These are phyloP conservation scores for Colletotrichum somersetense DNA, from an alignment of 2,329 filamentous ascomycete genomes.

Conservation along the genomic window DNA sequence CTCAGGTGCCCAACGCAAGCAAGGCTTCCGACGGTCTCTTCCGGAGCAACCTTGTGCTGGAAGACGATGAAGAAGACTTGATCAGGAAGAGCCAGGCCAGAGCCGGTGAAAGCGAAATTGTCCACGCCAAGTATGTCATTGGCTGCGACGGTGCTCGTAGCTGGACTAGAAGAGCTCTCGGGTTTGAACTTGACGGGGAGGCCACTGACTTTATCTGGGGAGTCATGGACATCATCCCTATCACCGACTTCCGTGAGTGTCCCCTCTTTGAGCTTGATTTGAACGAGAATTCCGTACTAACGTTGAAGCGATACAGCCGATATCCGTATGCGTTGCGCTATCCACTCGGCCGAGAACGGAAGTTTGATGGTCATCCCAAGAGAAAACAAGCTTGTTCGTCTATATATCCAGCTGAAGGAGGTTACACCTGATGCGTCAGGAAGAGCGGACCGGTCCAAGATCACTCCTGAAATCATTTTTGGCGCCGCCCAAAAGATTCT, in stretches of 20 bases:
- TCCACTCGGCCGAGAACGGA: constrained; percentile 68
- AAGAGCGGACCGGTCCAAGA: constrained; percentile 68
- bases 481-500: constrained; percentile 73
- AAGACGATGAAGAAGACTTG: constrained; percentile 65
- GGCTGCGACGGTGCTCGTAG: constrained; percentile 78
- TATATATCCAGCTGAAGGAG: constrained; percentile 74
- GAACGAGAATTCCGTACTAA: neutral
- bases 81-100: constrained; percentile 43
- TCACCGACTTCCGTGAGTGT: constrained; percentile 60
- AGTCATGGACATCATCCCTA: constrained; percentile 55
- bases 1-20: constrained; percentile 49
- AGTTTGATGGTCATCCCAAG: constrained; percentile 75
- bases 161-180: constrained; percentile 71
- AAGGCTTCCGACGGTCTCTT: constrained; percentile 68
- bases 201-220: constrained; percentile 64
- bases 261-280: too few species aligned
- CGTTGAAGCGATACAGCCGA: constrained; percentile 51
- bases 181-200: constrained; percentile 68
- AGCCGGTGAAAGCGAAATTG: constrained; percentile 55
- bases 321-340: constrained; percentile 68
- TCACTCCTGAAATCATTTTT: constrained; percentile 73
- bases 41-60: constrained; percentile 67
- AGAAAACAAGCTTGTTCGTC: constrained; percentile 71
- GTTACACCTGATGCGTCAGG: constrained; percentile 56
- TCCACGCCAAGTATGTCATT: constrained; percentile 73